Evolutionary conservation across 1,284 basidiomycete genomes (phyloP), one percentile per base, ranked within the genome.

Genomic region (Xerocomus nothofagi): DNA sequence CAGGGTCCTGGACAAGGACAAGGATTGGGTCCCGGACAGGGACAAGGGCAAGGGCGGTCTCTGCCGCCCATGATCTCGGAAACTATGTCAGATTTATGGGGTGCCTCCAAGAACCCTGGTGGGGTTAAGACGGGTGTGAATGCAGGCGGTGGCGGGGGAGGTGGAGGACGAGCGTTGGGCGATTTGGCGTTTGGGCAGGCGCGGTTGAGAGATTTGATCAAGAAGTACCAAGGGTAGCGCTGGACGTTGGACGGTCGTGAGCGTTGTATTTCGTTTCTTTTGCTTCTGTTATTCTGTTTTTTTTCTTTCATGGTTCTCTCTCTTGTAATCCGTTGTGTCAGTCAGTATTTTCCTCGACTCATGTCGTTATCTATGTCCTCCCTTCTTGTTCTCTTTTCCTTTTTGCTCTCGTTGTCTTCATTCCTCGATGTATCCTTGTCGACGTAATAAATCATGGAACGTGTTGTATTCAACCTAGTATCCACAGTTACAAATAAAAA

Each of bases 101-200:
- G 27, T 42, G 39, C 36, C 18, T 38, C 55, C 33, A 58, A 53
- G 50, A 44, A 15, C 21, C 41, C 49, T 6, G 44, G 38, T 41
- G n/a, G 52, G 50, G 50, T 51, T 59, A 59, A 57, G 56, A 47
- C 66, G 58, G 53, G 40, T 4, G 27, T 1, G 2, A 49, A 30
- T 7, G 32, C 64, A 59, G 55, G 54, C 3, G 44, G 1, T 8
- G 50, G 24, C 2, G 36, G 18, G 11, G 40, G 27, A 0, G 38
- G 38, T 4, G 44, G 31, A 27, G 57, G 44, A 14, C 58, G 67
- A 8, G 36, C 52, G 51, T 39, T 61, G 61, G 56, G 63, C 9
- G 81, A 86, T 30, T 65, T 85, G 48, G 83, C 78, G 6, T 88
- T 89, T 68, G 88, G 88, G 14, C 83, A 88, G 64, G 85, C 86